Evolutionary conservation across 202 grass and related monocot species (phyloP), one percentile per base, ranked within the genome.

Genomic region (Digitaria exilis): DNA sequence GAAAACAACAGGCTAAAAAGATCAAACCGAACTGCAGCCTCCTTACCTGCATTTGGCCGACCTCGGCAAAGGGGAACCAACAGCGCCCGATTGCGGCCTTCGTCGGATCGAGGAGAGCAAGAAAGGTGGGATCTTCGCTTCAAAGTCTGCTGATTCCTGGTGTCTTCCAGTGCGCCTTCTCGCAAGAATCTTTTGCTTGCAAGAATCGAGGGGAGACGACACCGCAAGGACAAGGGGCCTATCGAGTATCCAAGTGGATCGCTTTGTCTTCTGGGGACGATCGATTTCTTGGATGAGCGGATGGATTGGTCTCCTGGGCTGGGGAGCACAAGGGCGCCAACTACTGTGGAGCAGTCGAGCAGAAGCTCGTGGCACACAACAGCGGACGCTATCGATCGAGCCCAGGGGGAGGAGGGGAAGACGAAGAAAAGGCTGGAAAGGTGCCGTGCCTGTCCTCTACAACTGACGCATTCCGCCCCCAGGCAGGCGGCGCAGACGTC

Each of bases 61-160:
- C 30, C 71, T 48, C 14, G n/a, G 49, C 14, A 34, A 77, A 59
- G 49, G 50, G 62, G 19, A 77, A 34, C 15, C 70, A 69, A 34
- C 34, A 69, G 37, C 37, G 50, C 13, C 11, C 58, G 24, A 69
- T 21, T 30, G 25, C 60, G 45, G 77, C 77, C 59, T 79, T 64
- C 18, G 3, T 57, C 28, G 58, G 69, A 81, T 74, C 78, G 29
- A 48, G 4, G 60, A 73, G 8, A 51, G 44, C 74, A 59, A 37
- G 9, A 44, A 82, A 77, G 79, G 42, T 22, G n/a, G 73, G 78
- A 49, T 71, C 43, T 87, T 64, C 73, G 35, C 59, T 75, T 75
- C 48, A 69, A 69, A 68, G 21, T 3, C 19, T 43, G 37, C 32
- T 34, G 26, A 42, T 68, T 77, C 66, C 24, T 29, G 32, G 46